phyloP scores from a whole-genome alignment of 805 yeast species.

The Blastobotrys muscicola region DNA sequence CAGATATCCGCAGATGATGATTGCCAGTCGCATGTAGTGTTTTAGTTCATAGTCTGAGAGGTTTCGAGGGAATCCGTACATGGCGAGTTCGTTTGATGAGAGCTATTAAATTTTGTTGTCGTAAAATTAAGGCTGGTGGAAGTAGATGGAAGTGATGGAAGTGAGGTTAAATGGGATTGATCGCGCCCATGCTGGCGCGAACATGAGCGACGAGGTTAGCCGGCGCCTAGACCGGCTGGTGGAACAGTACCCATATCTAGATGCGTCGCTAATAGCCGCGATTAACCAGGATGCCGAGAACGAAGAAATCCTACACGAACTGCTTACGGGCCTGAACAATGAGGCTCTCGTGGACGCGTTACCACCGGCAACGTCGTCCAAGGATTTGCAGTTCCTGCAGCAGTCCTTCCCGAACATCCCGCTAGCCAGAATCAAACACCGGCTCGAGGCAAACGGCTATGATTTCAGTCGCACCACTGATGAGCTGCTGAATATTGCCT shows the following conservation, averaged over 20 bases:
- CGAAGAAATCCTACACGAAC: background rate
- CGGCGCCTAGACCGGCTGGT: background rate
- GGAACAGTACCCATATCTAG: conserved; percentile 4
- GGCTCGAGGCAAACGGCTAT: conserved; percentile 9
- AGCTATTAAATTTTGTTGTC: background rate
- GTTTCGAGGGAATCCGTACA: conserved; percentile 27
- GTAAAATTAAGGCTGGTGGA: too few relatives aligned
- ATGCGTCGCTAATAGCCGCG: conserved; percentile 5
- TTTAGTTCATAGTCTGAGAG: conserved; percentile 20
- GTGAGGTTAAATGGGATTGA: too few relatives aligned
- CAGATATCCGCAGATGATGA: conserved; percentile 23
- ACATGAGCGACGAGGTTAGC: too few relatives aligned
- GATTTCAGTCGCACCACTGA: conserved; percentile 13
- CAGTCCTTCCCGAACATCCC: conserved; percentile 16
- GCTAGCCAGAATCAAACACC: conserved; percentile 4
- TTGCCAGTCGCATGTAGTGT: conserved; percentile 24
- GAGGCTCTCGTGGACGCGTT: conserved; percentile 3
- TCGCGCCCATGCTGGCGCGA: too few relatives aligned
- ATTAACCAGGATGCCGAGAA: conserved; percentile 1
- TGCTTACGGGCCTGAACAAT: conserved; percentile 3
- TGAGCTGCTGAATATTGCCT: conserved; percentile 9
- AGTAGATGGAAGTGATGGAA: too few relatives aligned
- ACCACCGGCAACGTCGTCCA: background rate
- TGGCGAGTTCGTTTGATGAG: too few relatives aligned
- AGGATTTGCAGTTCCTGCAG: conserved; percentile 6